Evolutionary conservation across 768 basidiomycete species (phyloP).

Genomic region (Lactarius hatsudake): DNA sequence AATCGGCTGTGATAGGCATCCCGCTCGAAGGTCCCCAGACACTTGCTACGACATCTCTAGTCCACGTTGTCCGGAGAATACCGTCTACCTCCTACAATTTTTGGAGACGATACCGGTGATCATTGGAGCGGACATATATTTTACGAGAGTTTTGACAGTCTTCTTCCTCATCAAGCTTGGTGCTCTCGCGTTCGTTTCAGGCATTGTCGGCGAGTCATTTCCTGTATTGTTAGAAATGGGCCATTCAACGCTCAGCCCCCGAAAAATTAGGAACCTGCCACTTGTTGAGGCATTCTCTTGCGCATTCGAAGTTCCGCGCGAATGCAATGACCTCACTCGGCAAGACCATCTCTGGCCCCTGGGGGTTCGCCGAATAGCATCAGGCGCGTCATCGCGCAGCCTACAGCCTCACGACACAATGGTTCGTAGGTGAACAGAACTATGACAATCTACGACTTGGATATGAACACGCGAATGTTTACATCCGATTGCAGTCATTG

Average conservation of each 20-base stretch:
- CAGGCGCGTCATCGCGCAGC: neutral
- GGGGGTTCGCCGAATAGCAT: neutral
- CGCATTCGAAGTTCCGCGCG: neutral
- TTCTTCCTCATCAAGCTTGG: neutral
- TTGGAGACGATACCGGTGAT: neutral
- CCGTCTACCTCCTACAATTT: conserved; percentile 14
- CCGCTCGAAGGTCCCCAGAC: conserved; percentile 13
- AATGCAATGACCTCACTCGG: neutral
- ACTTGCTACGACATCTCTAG: conserved; percentile 16
- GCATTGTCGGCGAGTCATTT: neutral
- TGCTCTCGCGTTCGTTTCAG: neutral
- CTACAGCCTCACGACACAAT: neutral
- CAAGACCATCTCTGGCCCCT: neutral
- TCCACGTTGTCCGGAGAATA: neutral
- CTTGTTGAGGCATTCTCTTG: no score
- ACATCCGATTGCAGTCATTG: no score
- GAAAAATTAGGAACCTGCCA: no score
- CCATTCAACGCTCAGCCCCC: no score
- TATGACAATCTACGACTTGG: neutral
- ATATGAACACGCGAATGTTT: no score
- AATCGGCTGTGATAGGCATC: neutral
- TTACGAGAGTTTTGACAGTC: neutral
- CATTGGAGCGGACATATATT: neutral
- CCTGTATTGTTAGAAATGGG: no score
- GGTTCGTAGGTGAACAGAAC: neutral